These are phyloP conservation scores for Diaporthe ilicicola DNA, from an alignment of 2,329 filamentous ascomycete genomes.

Conservation along the genomic window DNA sequence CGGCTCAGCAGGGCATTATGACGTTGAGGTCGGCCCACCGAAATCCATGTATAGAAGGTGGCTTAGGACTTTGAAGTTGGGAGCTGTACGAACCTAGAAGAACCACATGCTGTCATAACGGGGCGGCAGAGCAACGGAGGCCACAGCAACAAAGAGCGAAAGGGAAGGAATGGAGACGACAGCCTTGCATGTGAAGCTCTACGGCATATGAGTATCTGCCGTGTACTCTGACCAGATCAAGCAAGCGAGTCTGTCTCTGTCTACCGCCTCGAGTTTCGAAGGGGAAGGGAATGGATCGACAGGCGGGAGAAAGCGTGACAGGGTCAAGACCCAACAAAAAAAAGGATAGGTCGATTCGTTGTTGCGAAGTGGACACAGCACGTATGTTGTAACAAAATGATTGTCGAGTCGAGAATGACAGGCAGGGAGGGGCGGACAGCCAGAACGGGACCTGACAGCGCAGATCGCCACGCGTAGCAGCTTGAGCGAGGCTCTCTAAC, in stretches of 20 bases:
- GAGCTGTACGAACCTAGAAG: slow-evolving; percentile 31
- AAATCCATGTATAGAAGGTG: slow-evolving; percentile 1
- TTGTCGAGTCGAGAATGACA: slow-evolving; percentile 21
- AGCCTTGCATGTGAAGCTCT: slow-evolving; percentile 24
- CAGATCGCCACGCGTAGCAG: slow-evolving; percentile 2
- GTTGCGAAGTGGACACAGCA: slow-evolving; percentile 4
- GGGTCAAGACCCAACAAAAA: neutral
- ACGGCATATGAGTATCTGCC: neutral
- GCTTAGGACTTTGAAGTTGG: neutral
- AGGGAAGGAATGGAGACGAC: neutral
- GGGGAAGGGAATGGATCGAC: slow-evolving; percentile 8
- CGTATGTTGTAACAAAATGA: slow-evolving; percentile 14
- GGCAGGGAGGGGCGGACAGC: slow-evolving; percentile 1
- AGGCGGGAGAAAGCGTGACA: slow-evolving; percentile 6
- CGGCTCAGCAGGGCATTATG: slow-evolving; percentile 20
- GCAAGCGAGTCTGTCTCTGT: neutral
- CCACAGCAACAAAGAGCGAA: neutral
- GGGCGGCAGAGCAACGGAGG: slow-evolving; percentile 22
- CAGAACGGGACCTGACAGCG: slow-evolving; percentile 1
- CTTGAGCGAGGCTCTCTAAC: neutral
- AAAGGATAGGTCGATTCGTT: slow-evolving; percentile 1
- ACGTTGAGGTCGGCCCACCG: slow-evolving; percentile 25
- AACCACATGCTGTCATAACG: slow-evolving; percentile 34
- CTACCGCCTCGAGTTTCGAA: neutral
- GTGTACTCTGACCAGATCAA: neutral